Evolutionary conservation across 2,329 filamentous ascomycete genomes (phyloP), one percentile per base, ranked within the genome.

Genomic region (Trichoderma sp.): DNA sequence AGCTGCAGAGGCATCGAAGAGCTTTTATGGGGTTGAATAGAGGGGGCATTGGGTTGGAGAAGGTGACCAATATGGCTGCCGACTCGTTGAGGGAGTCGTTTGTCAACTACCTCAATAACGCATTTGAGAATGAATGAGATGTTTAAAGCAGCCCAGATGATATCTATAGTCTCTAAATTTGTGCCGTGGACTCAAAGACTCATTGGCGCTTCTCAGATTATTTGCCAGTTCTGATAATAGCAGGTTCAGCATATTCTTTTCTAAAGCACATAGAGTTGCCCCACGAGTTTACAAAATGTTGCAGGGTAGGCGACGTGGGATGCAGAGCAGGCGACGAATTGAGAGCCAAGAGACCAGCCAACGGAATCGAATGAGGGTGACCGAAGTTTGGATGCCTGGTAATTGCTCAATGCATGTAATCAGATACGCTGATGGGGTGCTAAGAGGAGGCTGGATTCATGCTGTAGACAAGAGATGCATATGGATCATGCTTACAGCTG

Each of bases 11-110:
- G 77, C 85, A 95, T 79, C 88, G 94, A 76, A 89, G 94, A 80
- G 93, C 95, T 66, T 97, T 94, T 84, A 91, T 96, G 79, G 89
- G 88, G 6, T 83, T 97, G 82, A 95, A 95, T 79, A 87, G 94
- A 68, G 94, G 85, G 80, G 93, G 88, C 81, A 95, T 90, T 76
- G 91, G 86, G 64, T 84, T 87, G 74, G 90, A 91, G 79, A 85
- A 84, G 1, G 87, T 90, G 3, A 88, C 88, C 1, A 89, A 88
- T 77, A 84, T 91, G 82, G 86, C 85, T 6, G 87, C 86, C 2
- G 86, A 86, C 33, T 87, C 90, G 79, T 87, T 93, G 79, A 86
- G 88, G 76, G 89, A 91, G 81, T 89, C 88, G 41, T 93, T 93
- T 81, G 91, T 93, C 38, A 88, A 88, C 27, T 93, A 93, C 84